Conservation (phyloP, 2,329 filamentous ascomycete genomes). For the Claviceps sp. region DNA sequence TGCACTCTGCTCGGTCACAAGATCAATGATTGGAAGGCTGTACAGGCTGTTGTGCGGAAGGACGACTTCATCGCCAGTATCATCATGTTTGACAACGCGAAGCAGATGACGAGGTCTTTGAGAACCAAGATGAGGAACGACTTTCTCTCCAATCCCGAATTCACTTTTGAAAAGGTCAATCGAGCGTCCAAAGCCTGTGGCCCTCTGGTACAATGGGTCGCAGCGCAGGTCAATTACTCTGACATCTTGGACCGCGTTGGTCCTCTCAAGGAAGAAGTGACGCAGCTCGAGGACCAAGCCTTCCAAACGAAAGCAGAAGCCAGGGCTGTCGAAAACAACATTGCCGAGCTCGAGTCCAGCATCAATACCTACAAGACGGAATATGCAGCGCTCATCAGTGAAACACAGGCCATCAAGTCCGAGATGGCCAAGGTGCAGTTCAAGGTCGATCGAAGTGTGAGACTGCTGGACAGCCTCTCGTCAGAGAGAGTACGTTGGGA, state of each 20-base stretch:
- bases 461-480: slow-evolving; percentile 84
- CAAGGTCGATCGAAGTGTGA: slow-evolving; percentile 94
- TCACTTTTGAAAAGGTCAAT: slow-evolving; percentile 92
- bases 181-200: slow-evolving; percentile 94
- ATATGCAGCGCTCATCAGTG: slow-evolving; percentile 89
- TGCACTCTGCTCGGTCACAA: slow-evolving; percentile 89
- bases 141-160: slow-evolving; percentile 84
- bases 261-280: slow-evolving; percentile 81
- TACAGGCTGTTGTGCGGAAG: slow-evolving; percentile 74
- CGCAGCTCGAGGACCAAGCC: slow-evolving; percentile 73
- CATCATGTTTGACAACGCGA: slow-evolving; percentile 91
- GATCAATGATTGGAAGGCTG: slow-evolving; percentile 79
- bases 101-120: slow-evolving; percentile 75
- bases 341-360: slow-evolving; percentile 70
- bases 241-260: slow-evolving; percentile 91
- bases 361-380: slow-evolving; percentile 94
- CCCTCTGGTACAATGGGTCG: slow-evolving; percentile 91
- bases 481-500: slow-evolving; percentile 93
- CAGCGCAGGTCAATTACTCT: slow-evolving; percentile 95
- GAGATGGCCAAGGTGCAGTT: slow-evolving; percentile 96
- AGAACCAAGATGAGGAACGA: slow-evolving; percentile 85
- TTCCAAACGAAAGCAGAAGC: slow-evolving; percentile 89
- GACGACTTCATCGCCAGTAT: slow-evolving; percentile 98
- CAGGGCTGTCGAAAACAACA: slow-evolving; percentile 79
- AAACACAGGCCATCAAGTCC: slow-evolving; percentile 91